Evolutionary conservation across 2,329 filamentous ascomycete genomes (phyloP), one percentile per base, ranked within the genome.

Genomic region (Ascocoryne sarcoides): DNA sequence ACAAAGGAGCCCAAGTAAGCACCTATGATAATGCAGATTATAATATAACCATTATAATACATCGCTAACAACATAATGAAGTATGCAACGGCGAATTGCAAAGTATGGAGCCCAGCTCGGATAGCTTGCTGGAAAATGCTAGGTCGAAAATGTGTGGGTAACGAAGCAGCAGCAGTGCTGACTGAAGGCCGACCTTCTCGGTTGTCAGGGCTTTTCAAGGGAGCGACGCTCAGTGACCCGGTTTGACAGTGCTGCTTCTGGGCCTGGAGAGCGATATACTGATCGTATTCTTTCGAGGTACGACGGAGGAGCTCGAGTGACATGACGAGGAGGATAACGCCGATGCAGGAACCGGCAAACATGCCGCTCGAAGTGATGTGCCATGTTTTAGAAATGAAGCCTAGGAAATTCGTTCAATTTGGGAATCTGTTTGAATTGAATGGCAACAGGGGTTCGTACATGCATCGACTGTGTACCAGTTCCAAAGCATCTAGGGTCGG

Each of bases 401-500:
- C 50, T 51, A 14, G 19, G 15, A 30, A 31, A 17, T 26, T 36
- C 20, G 21, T 23, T 29, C 28, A 5, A 33, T 17, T 18, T 36
- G 14, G 17, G 14, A 12, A 14, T 5, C 36, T 17, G 12, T 36
- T 10, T 10, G 9, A n/a, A 12, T 9, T 36, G 18, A 19, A 32
- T 9, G 20, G 18, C 28, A 20, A n/a, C 12, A 38, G 23, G 7
- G 7, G 12, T 26, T 26, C 40, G 16, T 31, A 54, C 79, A 86
- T 15, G 79, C 63, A 57, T 83, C 77, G 57, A 84, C 66, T 3
- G 79, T 82, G 60, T 83, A 70, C 80, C 81, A 85, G 61, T 87
- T 88, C 81, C 82, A 86, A 30, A 85, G 66, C 83, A 87, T 88
- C 80, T 84, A 20, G 10, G n/a, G n/a, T n/a, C n/a, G n/a, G n/a